phyloP scores from a whole-genome alignment of 345 rosid genomes.

The Excoecaria cochinchinensis region DNA sequence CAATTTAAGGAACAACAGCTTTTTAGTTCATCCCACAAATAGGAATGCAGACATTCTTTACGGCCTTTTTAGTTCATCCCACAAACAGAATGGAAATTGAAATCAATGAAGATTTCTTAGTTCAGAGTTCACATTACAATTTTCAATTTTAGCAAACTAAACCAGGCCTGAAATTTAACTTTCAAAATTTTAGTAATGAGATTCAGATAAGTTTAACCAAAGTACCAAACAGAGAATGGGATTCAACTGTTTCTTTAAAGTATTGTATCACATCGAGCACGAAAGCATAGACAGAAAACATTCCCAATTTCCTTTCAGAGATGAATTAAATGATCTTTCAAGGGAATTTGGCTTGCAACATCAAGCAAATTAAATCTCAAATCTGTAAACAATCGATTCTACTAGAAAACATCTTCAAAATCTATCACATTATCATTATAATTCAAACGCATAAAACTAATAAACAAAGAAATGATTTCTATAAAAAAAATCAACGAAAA shows the following conservation, averaged over 20 bases:
- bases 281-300: background rate
- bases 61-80: constrained; percentile 2
- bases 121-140: background rate
- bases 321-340: background rate
- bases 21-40: constrained; percentile 1
- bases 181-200: background rate
- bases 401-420: background rate
- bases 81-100: background rate
- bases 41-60: no score
- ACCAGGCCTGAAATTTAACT: background rate
- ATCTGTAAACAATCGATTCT: background rate
- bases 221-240: background rate
- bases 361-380: background rate
- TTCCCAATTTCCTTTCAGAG: background rate
- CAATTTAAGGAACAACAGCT: constrained; percentile 6
- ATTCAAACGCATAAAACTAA: background rate
- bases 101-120: background rate
- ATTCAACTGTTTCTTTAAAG: background rate
- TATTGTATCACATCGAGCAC: background rate
- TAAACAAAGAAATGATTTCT: background rate
- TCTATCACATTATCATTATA: background rate
- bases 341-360: background rate
- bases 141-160: background rate
- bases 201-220: background rate
- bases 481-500: background rate